Evolutionary conservation across 345 rosid genomes (phyloP), one percentile per base, ranked within the genome.

Genomic region (Eucalyptus melliodora): DNA sequence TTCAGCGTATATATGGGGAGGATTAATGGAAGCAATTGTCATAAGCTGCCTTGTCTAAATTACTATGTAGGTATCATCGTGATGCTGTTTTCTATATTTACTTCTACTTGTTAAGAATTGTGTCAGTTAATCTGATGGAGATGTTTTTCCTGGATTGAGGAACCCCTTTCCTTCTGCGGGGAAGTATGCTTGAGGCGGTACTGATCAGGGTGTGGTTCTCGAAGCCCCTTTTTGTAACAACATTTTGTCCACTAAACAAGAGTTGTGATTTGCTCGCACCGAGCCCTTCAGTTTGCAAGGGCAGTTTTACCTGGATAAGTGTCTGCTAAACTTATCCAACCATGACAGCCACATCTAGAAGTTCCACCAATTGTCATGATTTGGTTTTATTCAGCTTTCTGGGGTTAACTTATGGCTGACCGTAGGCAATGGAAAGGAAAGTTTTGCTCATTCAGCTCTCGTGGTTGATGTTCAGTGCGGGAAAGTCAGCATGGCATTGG

Each of bases 1-100:
- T 97, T 89, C 97, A 96, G 90, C 96, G 98, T 53, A 96, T 97
- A 51, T 96, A 96, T 89, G 98, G 97, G 82, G 95, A 94, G 93
- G 98, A 96, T 92, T 97, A 95, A 11, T 69, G 77, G 42, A 40
- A 77, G 85, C 85, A 53, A 26, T 34, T 51, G 67, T 53, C 31
- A 37, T 53, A 51, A 86, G 44, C 88, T 86, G 23, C 59, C 16
- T 59, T 51, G 59, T 86, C 65, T 27, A 86, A 86, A 86, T 40
- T 50, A 53, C 23, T 21, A 86, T 50, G 42, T 86, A 50, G 88
- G 88, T 86, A 86, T 86, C 27, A n/a, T 59, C 16, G 42, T 86
- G 85, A 77, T 40, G 47, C 30, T 77, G 26, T 77, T 40, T 77
- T 77, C 47, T 19, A 40, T 77, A 77, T 77, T 40, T 77, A 37